Conservation (phyloP, 139 green algal genomes). For the Eudorina sp. region DNA sequence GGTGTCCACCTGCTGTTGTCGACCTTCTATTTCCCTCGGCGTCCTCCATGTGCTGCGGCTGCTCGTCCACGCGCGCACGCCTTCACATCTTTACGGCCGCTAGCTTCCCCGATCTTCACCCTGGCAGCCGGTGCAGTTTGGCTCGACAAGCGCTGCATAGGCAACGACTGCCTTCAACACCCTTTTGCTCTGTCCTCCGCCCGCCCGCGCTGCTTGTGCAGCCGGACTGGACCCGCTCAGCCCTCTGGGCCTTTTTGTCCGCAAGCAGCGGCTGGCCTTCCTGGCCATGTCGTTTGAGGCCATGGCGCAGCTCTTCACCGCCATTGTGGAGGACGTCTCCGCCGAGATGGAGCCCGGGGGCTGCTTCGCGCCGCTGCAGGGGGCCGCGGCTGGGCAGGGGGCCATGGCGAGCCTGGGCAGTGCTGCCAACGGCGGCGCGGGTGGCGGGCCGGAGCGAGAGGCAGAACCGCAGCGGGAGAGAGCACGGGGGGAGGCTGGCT, state of each 20-base stretch:
- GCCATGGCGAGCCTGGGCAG: too few species aligned
- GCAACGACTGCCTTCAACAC: too few species aligned
- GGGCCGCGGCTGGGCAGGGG: neutral
- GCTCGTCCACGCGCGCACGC: too few species aligned
- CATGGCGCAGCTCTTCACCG: constrained; percentile 13
- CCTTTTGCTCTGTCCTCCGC: too few species aligned
- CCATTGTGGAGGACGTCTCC: constrained; percentile 9
- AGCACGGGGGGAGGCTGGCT: neutral
- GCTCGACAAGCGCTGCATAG: too few species aligned
- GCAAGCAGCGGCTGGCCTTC: constrained; percentile 47
- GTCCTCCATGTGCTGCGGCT: too few species aligned
- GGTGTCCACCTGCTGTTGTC: too few species aligned
- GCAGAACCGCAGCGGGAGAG: neutral
- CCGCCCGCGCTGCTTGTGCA: neutral
- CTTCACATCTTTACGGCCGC: too few species aligned
- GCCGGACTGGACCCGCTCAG: constrained; percentile 39
- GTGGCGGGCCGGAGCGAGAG: neutral
- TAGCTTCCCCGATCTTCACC: too few species aligned
- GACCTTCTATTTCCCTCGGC: too few species aligned
- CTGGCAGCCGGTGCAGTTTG: too few species aligned
- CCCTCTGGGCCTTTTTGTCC: constrained; percentile 62
- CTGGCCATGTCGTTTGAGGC: constrained; percentile 58
- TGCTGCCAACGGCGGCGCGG: neutral
- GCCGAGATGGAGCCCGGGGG: neutral
- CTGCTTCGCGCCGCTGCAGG: neutral